Conservation (phyloP, 2,329 filamentous ascomycete species). For the Tricladium varicosporioides region DNA sequence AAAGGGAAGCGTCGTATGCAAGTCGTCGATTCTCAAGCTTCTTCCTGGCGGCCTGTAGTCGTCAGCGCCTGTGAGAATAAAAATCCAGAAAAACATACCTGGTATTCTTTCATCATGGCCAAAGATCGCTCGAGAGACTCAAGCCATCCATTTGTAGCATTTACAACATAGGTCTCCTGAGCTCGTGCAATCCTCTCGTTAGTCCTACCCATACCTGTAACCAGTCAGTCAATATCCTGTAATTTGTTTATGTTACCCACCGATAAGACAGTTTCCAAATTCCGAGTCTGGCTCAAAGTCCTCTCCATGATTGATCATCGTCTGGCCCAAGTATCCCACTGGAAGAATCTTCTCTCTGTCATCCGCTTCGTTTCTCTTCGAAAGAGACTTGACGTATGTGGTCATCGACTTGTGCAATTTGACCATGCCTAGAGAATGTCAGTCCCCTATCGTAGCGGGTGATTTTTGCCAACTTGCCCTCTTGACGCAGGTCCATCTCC, state of each 20-base stretch:
- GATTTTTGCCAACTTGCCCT: slow-evolving; percentile 58
- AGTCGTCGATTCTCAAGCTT: slow-evolving; percentile 89
- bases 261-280: slow-evolving; percentile 81
- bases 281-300: slow-evolving; percentile 91
- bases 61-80: slow-evolving; percentile 19
- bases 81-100: slow-evolving; percentile 53
- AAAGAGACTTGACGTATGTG: slow-evolving; percentile 82
- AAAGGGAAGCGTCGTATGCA: slow-evolving; percentile 84
- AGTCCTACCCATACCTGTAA: slow-evolving; percentile 70
- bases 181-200: slow-evolving; percentile 84
- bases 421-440: slow-evolving; percentile 72
- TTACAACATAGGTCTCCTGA: slow-evolving; percentile 78
- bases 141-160: slow-evolving; percentile 80
- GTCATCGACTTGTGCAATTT: slow-evolving; percentile 84
- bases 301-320: slow-evolving; percentile 86
- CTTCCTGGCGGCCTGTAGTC: slow-evolving; percentile 70
- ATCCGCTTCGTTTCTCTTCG: slow-evolving; percentile 77
- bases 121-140: slow-evolving; percentile 88
- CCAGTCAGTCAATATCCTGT: slow-evolving; percentile 17
- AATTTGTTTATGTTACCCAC: slow-evolving; percentile 39
- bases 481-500: slow-evolving; percentile 86
- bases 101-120: slow-evolving; percentile 96
- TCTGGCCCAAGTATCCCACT: slow-evolving; percentile 74
- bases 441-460: slow-evolving; percentile 7
- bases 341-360: slow-evolving; percentile 87